These are phyloP conservation scores for Puccinia hordei DNA, from an alignment of 1,284 basidiomycete genomes.

Conservation along the genomic window DNA sequence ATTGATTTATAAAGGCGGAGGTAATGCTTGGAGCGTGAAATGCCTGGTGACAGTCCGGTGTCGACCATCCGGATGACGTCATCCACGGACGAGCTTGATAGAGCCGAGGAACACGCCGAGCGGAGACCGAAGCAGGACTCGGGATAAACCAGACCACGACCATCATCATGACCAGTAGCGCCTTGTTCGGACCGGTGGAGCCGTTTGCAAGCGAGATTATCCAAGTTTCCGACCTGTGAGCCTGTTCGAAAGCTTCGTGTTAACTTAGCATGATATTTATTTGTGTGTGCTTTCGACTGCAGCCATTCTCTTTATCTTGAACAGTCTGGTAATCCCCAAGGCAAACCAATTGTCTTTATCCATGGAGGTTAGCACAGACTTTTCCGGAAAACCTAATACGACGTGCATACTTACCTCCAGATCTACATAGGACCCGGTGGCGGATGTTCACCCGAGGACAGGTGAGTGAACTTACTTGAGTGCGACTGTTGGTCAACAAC, in stretches of 20 bases:
- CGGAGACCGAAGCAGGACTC: too few relatives aligned
- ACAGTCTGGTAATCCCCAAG: conserved; percentile 55
- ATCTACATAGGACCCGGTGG: conserved; percentile 41
- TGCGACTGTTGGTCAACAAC: conserved; percentile 47
- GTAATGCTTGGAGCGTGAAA: too few relatives aligned
- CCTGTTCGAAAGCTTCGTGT: not conserved
- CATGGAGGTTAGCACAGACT: conserved; percentile 64
- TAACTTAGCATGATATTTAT: not conserved
- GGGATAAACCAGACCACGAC: not conserved
- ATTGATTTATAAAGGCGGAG: too few relatives aligned
- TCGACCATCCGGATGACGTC: too few relatives aligned
- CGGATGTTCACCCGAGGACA: conserved; percentile 38
- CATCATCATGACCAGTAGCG: conserved; percentile 18
- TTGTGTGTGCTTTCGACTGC: not conserved
- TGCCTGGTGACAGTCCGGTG: too few relatives aligned
- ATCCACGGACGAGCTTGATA: too few relatives aligned
- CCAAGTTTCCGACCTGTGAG: conserved; percentile 27
- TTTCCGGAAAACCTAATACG: not conserved
- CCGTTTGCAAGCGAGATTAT: conserved; percentile 29
- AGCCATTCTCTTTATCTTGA: conserved; percentile 55
- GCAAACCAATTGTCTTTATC: conserved; percentile 70
- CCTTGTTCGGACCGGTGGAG: conserved; percentile 5
- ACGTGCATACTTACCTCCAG: not conserved
- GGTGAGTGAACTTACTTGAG: conserved; percentile 7
- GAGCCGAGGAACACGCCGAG: too few relatives aligned